Evolutionary conservation across 148 eudicot genomes (phyloP).

Genomic region (Cornus florida): DNA sequence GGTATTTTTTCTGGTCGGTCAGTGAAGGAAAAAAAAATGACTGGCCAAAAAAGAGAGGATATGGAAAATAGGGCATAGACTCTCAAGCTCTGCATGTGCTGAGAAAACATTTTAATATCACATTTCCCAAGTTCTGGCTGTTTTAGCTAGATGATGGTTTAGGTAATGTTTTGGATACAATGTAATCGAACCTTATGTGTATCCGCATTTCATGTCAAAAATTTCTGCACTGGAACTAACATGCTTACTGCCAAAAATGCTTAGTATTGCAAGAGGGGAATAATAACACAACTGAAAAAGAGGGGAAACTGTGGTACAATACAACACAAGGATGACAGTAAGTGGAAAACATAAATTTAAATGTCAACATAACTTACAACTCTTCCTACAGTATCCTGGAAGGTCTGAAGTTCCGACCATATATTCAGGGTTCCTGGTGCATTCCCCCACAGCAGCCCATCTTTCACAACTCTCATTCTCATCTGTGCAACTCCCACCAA

Average conservation of each 20-base stretch:
- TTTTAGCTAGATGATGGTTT: too few species aligned
- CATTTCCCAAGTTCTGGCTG: too few species aligned
- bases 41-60: too few species aligned
- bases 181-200: too few species aligned
- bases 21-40: too few species aligned
- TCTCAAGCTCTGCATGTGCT: too few species aligned
- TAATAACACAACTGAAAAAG: background rate
- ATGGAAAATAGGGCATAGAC: too few species aligned
- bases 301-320: background rate
- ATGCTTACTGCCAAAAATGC: background rate
- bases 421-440: conserved; percentile 85
- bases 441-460: conserved; percentile 98
- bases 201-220: too few species aligned
- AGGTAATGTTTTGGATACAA: too few species aligned
- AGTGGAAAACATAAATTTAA: background rate
- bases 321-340: background rate
- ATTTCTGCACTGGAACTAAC: background rate
- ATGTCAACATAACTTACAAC: conserved; percentile 75
- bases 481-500: conserved; percentile 56
- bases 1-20: too few species aligned
- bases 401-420: conserved; percentile 81
- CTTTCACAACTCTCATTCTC: conserved; percentile 65
- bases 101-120: too few species aligned
- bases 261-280: background rate
- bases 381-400: conserved; percentile 89